Percentiles rank a stretch among this genome's conserved stretches.
Evolutionary conservation across 441 rosid species (phyloP).

Genomic region (Daphne laureola): DNA sequence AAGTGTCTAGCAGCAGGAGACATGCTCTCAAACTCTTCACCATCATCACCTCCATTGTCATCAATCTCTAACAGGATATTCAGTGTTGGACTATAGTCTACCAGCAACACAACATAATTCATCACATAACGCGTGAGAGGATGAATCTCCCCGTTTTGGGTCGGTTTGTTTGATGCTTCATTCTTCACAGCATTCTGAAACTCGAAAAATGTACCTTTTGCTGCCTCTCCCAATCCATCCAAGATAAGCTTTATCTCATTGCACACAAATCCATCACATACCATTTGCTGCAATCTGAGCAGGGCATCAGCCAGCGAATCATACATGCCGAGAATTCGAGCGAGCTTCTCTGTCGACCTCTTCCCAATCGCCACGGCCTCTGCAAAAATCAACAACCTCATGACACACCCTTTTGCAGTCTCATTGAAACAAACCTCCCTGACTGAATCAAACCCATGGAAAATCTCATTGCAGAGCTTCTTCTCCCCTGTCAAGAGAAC

Average conservation of each 20-base stretch:
- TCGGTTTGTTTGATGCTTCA: conserved; percentile 69
- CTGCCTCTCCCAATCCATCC: conserved; percentile 53
- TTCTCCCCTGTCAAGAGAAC: conserved; percentile 74
- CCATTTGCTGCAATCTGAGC: conserved; percentile 43
- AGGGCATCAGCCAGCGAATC: conserved; percentile 53
- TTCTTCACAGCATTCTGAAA: conserved; percentile 69
- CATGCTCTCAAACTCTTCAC: conserved; percentile 26
- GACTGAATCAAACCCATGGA: conserved; percentile 37
- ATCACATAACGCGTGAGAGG: conserved; percentile 84
- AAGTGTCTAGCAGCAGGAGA: conserved; percentile 50
- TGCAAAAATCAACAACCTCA: conserved; percentile 79
- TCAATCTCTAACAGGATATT: conserved; percentile 45
- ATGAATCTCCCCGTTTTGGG: conserved; percentile 75
- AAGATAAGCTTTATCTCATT: conserved; percentile 58
- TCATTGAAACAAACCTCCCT: conserved; percentile 71
- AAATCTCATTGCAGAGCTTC: conserved; percentile 62
- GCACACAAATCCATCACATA: conserved; percentile 43
- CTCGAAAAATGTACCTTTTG: conserved; percentile 73
- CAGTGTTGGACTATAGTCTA: conserved; percentile 59
- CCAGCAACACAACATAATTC: conserved; percentile 77
- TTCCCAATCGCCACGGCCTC: conserved; percentile 70
- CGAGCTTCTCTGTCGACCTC: conserved; percentile 77
- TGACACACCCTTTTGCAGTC: conserved; percentile 66
- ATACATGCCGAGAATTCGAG: conserved; percentile 82
- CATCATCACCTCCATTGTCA: conserved; percentile 28